These are phyloP conservation scores for Sphagnum tenellum DNA, from an alignment of 225 moss, liverwort and hornwort species.

Conservation along the genomic window DNA sequence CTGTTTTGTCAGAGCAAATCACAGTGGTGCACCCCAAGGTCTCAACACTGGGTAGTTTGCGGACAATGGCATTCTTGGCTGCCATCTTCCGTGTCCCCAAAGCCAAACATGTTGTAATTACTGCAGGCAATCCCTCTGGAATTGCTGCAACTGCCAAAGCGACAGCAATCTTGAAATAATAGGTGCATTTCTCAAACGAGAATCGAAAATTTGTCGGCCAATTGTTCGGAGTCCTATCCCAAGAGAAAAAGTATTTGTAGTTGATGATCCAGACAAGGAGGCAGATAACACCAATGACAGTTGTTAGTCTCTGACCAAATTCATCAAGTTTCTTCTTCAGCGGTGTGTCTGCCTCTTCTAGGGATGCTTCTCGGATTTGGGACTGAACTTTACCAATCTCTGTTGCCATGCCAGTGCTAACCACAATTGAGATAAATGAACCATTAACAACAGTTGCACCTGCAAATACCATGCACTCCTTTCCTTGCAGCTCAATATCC, in stretches of 20 bases:
- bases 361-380: constrained; percentile 88
- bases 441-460: constrained; percentile 89
- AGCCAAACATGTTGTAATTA: constrained; percentile 92
- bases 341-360: constrained; percentile 86
- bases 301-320: constrained; percentile 79
- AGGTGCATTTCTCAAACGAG: constrained; percentile 90
- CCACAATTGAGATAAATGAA: constrained; percentile 56
- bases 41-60: constrained; percentile 91
- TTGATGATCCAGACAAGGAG: constrained; percentile 95
- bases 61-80: constrained; percentile 90
- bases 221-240: constrained; percentile 53
- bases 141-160: constrained; percentile 96
- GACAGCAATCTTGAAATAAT: constrained; percentile 96
- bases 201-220: constrained; percentile 60
- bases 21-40: constrained; percentile 93
- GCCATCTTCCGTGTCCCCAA: constrained; percentile 94
- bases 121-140: constrained; percentile 90
- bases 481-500: constrained; percentile 85
- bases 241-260: constrained; percentile 87
- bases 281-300: constrained; percentile 83
- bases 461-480: constrained; percentile 74
- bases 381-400: constrained; percentile 97
- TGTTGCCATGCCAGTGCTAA: constrained; percentile 71
- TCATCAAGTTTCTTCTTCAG: constrained; percentile 90
- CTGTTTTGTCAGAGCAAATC: constrained; percentile 96